Evolutionary conservation across 345 rosid species (phyloP), one percentile per base, ranked within the genome.

Genomic region (Gynandropsis gynandra): DNA sequence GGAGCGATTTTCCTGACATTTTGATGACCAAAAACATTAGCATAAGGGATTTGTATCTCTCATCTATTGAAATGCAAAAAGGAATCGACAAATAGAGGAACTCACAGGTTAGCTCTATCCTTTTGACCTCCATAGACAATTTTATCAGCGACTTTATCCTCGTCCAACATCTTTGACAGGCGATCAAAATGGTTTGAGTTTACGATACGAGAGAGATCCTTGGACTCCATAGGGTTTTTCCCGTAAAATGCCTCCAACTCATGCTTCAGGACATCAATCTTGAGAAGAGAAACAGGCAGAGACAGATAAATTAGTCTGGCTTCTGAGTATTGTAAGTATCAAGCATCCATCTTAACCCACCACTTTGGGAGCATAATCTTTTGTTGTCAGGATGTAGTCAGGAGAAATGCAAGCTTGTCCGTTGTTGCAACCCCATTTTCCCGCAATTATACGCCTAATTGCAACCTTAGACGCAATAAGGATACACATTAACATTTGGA

Each of bases 341-440:
- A 56, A 33, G 43, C 18, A 38, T 45, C 38, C 40, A 24, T 20
- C 16, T 47, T 53, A 65, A 39, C 63, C 29, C 78, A 92, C 99
- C 90, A 92, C 20, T 67, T 83, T 76, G 24, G 74, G 77, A 52
- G 88, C 84, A 66, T 10, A 55, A 33, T 76, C 83, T 66, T 81
- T 88, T 20, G 90, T 83, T 5, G 95, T 83, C 61, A 92, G 36
- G 52, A 85, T 46, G 53, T 88, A 85, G 71, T 92, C 99, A 20
- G 99, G 79, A 58, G 99, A 78, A 54, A 92, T 7, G 33, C 99
- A 92, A 7, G 97, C 84, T 57, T 92, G 99, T 39, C 99, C 99
- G 29, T 81, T 92, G 59, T 88, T 92, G 45, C 75, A 68, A 17
- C 90, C 85, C 99, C 97, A 88, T 76, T 92, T 88, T 41, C 99